Conservation (phyloP, 129 eudicot genomes). For the Silybum marianum region DNA sequence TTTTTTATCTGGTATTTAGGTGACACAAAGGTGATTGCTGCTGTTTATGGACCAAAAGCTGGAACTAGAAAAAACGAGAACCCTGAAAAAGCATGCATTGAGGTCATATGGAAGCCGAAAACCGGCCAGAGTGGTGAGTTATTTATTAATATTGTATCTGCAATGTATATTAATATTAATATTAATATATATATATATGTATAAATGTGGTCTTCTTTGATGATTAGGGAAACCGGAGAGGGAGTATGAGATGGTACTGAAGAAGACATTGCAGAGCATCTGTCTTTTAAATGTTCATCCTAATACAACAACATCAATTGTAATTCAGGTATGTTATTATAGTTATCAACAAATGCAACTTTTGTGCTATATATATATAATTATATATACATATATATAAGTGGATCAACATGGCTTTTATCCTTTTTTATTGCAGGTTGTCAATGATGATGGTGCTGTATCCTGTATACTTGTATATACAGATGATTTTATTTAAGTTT, state of each 20-base stretch:
- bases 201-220: not conserved
- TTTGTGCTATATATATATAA: not conserved
- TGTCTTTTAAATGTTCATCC: constrained; percentile 80
- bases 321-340: constrained; percentile 66
- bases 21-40: constrained; percentile 83
- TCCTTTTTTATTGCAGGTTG: constrained; percentile 62
- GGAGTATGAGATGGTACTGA: constrained; percentile 91
- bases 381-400: too few relatives aligned
- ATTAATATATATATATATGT: too few relatives aligned
- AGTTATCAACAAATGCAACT: not conserved
- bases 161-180: not conserved
- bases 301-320: constrained; percentile 83
- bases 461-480: constrained; percentile 53
- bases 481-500: not conserved
- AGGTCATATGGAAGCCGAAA: constrained; percentile 93
- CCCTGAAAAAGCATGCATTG: constrained; percentile 89
- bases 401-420: not conserved
- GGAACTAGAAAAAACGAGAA: constrained; percentile 94
- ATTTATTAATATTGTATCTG: not conserved
- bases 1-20: constrained; percentile 41
- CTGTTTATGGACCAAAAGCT: constrained; percentile 94
- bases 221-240: constrained; percentile 74
- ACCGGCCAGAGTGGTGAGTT: constrained; percentile 79
- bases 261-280: constrained; percentile 83
- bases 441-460: constrained; percentile 97